A percentile compares a stretch with the other conserved stretches of the same genome.
Conservation (phyloP, 2,329 filamentous ascomycete species). For the Aspergillus niger region DNA sequence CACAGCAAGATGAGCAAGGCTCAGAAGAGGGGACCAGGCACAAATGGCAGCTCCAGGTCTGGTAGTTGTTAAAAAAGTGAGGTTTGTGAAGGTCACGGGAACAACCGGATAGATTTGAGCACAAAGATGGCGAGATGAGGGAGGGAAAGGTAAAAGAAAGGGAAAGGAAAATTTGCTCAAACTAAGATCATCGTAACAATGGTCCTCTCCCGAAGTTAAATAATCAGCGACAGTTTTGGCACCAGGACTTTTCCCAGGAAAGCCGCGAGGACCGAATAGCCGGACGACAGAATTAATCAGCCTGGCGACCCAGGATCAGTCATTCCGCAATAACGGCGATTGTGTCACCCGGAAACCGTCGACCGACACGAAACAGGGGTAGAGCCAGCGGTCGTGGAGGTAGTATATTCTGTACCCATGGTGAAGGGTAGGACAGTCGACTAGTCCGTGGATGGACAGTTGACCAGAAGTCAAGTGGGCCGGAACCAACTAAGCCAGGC, state of each 20-base stretch:
- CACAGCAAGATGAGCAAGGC: not conserved
- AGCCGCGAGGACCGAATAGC: conserved; percentile 1
- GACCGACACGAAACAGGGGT: conserved; percentile 9
- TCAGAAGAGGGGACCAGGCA: not conserved
- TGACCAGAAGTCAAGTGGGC: conserved; percentile 8
- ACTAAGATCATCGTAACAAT: not conserved
- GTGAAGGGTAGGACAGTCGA: not conserved
- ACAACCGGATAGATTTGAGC: conserved; percentile 1
- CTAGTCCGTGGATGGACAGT: conserved; percentile 9
- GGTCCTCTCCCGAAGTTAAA: not conserved
- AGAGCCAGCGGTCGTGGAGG: conserved; percentile 4
- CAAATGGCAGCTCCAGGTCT: no score
- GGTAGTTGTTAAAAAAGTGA: not conserved
- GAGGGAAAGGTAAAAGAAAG: not conserved
- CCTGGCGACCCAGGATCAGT: not conserved
- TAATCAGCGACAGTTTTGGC: not conserved
- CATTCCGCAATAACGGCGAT: not conserved
- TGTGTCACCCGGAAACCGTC: not conserved
- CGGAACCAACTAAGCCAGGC: conserved; percentile 1
- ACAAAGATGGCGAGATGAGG: conserved; percentile 5
- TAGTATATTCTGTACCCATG: conserved; percentile 14
- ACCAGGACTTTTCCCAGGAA: conserved; percentile 4
- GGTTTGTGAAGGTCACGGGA: not conserved
- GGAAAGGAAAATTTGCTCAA: not conserved
- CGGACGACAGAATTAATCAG: conserved; percentile 15